phyloP scores from a whole-genome alignment of 768 basidiomycete species.

The Lactarius vividus region DNA sequence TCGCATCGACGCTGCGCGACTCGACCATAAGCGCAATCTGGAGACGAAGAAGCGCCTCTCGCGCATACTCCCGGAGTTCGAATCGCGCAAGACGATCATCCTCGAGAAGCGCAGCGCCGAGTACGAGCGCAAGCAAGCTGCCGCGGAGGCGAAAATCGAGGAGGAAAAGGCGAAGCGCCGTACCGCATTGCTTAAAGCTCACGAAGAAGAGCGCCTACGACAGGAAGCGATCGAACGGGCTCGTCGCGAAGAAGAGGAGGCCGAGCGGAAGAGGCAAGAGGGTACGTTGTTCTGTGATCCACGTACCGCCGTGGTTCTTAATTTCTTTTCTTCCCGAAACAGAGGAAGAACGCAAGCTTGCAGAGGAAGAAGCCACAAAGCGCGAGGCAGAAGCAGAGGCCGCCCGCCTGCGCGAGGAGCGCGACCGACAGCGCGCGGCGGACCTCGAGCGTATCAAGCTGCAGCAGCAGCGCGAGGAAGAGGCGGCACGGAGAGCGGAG shows the following conservation, averaged over 20 bases:
- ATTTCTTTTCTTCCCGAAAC: slow-evolving; percentile 9
- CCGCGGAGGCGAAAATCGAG: slow-evolving; percentile 66
- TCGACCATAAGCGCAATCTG: slow-evolving; percentile 62
- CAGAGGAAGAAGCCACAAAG: slow-evolving; percentile 41
- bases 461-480: slow-evolving; percentile 62
- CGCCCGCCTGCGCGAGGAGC: slow-evolving; percentile 49
- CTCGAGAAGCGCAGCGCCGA: slow-evolving; percentile 60
- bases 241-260: slow-evolving; percentile 39
- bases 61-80: slow-evolving; percentile 72
- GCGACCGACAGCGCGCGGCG: slow-evolving; percentile 50
- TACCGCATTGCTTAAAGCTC: slow-evolving; percentile 51
- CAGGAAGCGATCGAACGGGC: slow-evolving; percentile 42
- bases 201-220: slow-evolving; percentile 53
- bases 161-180: slow-evolving; percentile 80
- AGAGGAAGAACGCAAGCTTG: slow-evolving; percentile 32
- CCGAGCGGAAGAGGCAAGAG: slow-evolving; percentile 46
- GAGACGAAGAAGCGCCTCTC: slow-evolving; percentile 71
- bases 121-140: slow-evolving; percentile 55
- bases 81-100: slow-evolving; percentile 49
- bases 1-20: slow-evolving; percentile 52
- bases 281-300: slow-evolving; percentile 42
- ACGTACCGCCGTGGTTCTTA: not conserved
- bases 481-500: slow-evolving; percentile 43
- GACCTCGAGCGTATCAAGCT: slow-evolving; percentile 54
- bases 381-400: slow-evolving; percentile 60